Base-by-base conservation (phyloP, 2,329 filamentous ascomycete species). In the Colletotrichum godetiae region DNA sequence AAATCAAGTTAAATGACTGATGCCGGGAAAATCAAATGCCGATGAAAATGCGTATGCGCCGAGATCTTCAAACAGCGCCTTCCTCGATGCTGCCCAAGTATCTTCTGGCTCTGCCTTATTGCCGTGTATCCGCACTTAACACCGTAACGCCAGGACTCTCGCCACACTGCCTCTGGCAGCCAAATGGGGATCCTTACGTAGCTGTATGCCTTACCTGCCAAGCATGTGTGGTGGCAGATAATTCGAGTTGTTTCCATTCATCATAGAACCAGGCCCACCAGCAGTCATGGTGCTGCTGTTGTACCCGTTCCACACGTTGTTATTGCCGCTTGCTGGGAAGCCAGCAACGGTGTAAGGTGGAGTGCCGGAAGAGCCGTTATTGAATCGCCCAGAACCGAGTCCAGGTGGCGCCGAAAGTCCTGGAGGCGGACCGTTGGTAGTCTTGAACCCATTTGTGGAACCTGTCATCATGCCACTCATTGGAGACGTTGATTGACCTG, bases 371-470 rank as follows among this genome's bases (percentile, higher is more conserved):
- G 71, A 62, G 52, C 59, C 62, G 49, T 69, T 61, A 56, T 76
- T 77, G 66, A 78, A 81, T 22, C 79, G 80, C 15, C 78, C 76
- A 22, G 74, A 70, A 15, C 85, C 86, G 42, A 96, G 86, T 13
- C 94, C 94, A 2, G 94, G 94, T 15, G 95, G 95, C 7, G 91
- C 91, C 1, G 90, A 81, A 10, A 98, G 88, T 2, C 95, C 95
- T 0, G 95, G 95, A 13, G 95, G 95, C 29, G 95, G 95, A 0
- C 94, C 92, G 77, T 87, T 93, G 42, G 91, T 91, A 2, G 90
- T 91, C 1, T 91, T 88, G 79, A 94, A 95, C 49, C 89, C 88
- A 75, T 88, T 89, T 29, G 86, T 87, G 19, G 87, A 82, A 42
- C 84, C 84, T 29, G 84, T 81, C 78, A 90, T 89, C 75, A 91